phyloP scores from a whole-genome alignment of 148 eudicot species.

The Gaultheria prostrata region DNA sequence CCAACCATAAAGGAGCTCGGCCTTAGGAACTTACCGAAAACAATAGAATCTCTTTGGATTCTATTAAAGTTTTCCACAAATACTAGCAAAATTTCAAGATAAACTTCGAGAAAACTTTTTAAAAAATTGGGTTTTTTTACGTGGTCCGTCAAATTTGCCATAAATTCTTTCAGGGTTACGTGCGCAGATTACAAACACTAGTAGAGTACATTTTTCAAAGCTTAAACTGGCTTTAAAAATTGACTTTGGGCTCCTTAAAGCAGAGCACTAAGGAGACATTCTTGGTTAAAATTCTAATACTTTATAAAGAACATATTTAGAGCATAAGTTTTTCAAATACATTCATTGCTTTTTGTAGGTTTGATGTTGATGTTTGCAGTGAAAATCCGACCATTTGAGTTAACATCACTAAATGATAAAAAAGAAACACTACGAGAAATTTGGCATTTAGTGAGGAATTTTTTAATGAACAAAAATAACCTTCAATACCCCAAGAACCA shows the following conservation, averaged over 20 bases:
- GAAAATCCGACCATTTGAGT: neutral
- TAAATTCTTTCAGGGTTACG: neutral
- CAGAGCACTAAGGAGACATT: neutral
- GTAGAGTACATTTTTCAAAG: neutral
- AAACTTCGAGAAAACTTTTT: neutral
- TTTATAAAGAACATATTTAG: neutral
- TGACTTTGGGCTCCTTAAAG: neutral
- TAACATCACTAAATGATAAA: neutral
- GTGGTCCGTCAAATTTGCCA: neutral
- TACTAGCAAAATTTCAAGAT: neutral
- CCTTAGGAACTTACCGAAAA: too few relatives aligned
- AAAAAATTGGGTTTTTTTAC: neutral
- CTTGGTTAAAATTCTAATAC: neutral
- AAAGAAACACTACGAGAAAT: neutral
- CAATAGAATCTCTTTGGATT: neutral
- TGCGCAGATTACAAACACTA: neutral
- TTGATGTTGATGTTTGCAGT: conserved; percentile 3
- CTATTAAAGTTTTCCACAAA: neutral
- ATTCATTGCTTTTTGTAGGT: neutral
- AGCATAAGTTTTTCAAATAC: neutral
- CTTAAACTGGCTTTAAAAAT: neutral
- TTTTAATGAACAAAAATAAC: neutral
- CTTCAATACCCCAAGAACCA: neutral
- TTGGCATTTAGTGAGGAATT: too few relatives aligned
- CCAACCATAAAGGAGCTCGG: too few relatives aligned